Percentiles rank a stretch among this genome's conserved stretches.
These are phyloP conservation scores for Arthrinium puccinioides DNA, from an alignment of 2,329 filamentous ascomycete species.

Conservation along the genomic window DNA sequence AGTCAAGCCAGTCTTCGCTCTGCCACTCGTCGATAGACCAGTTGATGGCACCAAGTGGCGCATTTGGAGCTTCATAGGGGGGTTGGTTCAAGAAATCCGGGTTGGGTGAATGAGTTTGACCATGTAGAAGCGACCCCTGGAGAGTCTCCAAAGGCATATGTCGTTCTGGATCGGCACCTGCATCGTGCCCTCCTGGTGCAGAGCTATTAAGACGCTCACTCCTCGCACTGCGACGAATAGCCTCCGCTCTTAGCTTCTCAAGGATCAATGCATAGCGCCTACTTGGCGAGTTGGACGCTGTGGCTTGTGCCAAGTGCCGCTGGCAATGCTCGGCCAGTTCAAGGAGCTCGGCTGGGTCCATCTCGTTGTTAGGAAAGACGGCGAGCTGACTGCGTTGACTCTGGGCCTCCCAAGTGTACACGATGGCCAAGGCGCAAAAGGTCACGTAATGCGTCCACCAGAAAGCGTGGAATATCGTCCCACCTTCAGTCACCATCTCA, in stretches of 20 bases:
- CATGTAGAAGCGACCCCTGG: neutral
- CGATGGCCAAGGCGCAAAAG: conserved; percentile 39
- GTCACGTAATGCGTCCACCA: conserved; percentile 10
- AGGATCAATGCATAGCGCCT: conserved; percentile 44
- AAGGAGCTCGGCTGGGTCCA: conserved; percentile 21
- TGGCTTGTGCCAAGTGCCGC: conserved; percentile 31
- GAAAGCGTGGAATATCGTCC: conserved; percentile 35
- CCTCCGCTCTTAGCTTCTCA: conserved; percentile 34
- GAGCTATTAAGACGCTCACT: too few species aligned
- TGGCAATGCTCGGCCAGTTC: conserved; percentile 38
- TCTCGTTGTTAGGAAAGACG: neutral
- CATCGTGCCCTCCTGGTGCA: neutral
- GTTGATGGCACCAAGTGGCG: neutral
- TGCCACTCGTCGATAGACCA: conserved; percentile 3
- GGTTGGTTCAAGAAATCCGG: neutral
- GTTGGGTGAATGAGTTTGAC: neutral
- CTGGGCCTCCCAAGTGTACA: conserved; percentile 42
- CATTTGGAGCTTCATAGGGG: neutral
- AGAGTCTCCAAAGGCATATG: neutral
- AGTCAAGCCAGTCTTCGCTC: conserved; percentile 1
- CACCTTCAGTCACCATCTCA: conserved; percentile 26
- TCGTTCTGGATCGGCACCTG: neutral
- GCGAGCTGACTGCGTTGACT: conserved; percentile 9
- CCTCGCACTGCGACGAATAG: too few species aligned
- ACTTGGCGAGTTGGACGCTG: conserved; percentile 31